These are phyloP conservation scores for Phyllosticta citrichinensis DNA, from an alignment of 2,329 filamentous ascomycete genomes.

Conservation along the genomic window DNA sequence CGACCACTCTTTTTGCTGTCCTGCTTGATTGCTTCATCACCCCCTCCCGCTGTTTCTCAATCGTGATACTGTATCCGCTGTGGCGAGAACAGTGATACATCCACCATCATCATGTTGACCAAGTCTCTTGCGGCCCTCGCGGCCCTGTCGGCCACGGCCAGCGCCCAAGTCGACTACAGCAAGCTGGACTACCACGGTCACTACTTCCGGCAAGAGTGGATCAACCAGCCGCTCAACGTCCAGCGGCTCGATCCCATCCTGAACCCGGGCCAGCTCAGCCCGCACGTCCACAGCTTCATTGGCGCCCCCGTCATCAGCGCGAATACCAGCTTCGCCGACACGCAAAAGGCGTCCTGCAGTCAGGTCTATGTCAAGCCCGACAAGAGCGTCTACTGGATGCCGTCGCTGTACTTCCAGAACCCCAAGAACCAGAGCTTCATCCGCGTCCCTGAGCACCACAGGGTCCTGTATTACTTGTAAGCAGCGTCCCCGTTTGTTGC, in stretches of 20 bases:
- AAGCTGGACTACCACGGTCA: slow-evolving; percentile 27
- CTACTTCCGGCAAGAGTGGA: slow-evolving; percentile 30
- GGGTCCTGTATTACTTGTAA: slow-evolving; percentile 27
- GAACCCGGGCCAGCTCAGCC: slow-evolving; percentile 21
- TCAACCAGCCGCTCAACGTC: slow-evolving; percentile 23
- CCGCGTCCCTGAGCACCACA: slow-evolving; percentile 24
- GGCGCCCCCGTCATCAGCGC: slow-evolving; percentile 25
- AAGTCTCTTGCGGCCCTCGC: slow-evolving; percentile 16
- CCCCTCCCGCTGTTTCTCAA: not conserved
- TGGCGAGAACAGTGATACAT: not conserved
- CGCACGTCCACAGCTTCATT: slow-evolving; percentile 30
- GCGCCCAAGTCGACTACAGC: slow-evolving; percentile 14
- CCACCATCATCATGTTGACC: slow-evolving; percentile 20
- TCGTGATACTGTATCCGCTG: not conserved
- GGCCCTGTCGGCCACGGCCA: slow-evolving; percentile 18
- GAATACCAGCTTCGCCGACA: slow-evolving; percentile 19
- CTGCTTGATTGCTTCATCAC: not conserved
- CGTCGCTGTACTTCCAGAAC: slow-evolving; percentile 27
- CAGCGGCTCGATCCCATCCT: slow-evolving; percentile 27
- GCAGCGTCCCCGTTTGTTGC: not conserved
- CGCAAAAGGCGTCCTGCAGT: slow-evolving; percentile 24
- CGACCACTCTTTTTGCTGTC: slow-evolving; percentile 2
- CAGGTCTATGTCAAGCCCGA: slow-evolving; percentile 28
- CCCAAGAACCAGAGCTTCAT: slow-evolving; percentile 27
- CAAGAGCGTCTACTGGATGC: slow-evolving; percentile 30